Evolutionary conservation across 768 basidiomycete species (phyloP), one percentile per base, ranked within the genome.

Genomic region (Crucibulum laeve): DNA sequence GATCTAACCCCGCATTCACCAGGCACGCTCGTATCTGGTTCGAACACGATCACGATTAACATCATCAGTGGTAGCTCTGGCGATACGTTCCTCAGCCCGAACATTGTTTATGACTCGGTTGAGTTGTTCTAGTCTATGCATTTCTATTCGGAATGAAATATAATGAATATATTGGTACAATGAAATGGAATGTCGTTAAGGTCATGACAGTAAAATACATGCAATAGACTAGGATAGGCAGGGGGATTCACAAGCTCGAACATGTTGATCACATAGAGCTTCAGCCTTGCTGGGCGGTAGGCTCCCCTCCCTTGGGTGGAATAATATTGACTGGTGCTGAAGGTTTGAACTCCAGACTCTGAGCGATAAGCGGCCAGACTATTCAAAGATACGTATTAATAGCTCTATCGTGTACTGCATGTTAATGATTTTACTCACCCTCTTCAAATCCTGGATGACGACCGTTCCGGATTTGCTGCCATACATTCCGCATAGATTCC

Each of bases 381-480:
- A 32, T 35, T 35, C 30, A 39, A 44, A 37, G 4, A 28, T 36
- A 25, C 35, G 22, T 40, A 6, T n/a, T 14, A 5, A n/a, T 28
- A 28, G n/a, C 15, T 22, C 38, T 18, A 7, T 25, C 21, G 25
- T 32, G 32, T n/a, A 10, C 11, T 1, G 35, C 35, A 10, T 36
- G 8, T 36, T 10, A 19, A 22, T 6, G n/a, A 1, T 11, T 21
- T 8, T 7, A 43, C 30, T 21, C 35, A 84, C 85, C 84, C 74
- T 91, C 87, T 64, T 91, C 91, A 55, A 91, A 92, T 1, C 91
- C 90, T 14, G 88, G 85, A 57, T 91, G 87, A 25, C 87, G 73
- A 34, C 91, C 91, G 38, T 79, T 72, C 43, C 91, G 72, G 32
- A 94, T 91, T 62, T 91, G 87, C 44, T 82, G 76, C 87, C 89